Evolutionary conservation across 371 early-diverging fungal species (phyloP).

Genomic region (Mortierella sp.): DNA sequence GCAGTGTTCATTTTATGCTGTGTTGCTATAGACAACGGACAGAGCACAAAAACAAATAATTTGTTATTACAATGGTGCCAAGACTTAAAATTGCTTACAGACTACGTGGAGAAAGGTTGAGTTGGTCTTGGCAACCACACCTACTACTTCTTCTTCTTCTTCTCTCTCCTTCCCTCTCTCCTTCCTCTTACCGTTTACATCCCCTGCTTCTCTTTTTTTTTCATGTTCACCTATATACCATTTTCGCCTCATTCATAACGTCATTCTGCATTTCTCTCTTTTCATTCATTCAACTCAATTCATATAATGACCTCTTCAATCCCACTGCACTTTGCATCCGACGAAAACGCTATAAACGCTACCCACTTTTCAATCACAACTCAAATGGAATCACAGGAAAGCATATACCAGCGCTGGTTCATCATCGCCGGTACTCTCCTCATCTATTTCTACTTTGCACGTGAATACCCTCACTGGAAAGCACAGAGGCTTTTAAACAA

Average conservation of each 20-base stretch:
- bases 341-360: background rate
- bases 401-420: background rate
- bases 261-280: no score
- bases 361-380: background rate
- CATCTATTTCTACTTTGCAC: slow-evolving; percentile 32
- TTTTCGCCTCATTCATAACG: no score
- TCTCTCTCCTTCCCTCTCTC: background rate
- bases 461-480: slow-evolving; percentile 45
- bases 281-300: background rate
- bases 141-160: background rate
- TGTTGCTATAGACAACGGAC: no score
- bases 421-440: slow-evolving; percentile 1
- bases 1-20: background rate
- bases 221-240: background rate
- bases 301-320: background rate
- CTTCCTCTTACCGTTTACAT: background rate
- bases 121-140: background rate
- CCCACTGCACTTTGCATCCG: background rate
- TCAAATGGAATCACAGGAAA: background rate
- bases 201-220: background rate
- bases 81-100: no score
- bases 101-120: no score
- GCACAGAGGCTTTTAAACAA: slow-evolving; percentile 3
- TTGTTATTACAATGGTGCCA: background rate
- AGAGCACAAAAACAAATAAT: no score